Evolutionary conservation across 1,139 yeast genomes (phyloP), one percentile per base, ranked within the genome.

Genomic region (Kodamaea derodonti): DNA sequence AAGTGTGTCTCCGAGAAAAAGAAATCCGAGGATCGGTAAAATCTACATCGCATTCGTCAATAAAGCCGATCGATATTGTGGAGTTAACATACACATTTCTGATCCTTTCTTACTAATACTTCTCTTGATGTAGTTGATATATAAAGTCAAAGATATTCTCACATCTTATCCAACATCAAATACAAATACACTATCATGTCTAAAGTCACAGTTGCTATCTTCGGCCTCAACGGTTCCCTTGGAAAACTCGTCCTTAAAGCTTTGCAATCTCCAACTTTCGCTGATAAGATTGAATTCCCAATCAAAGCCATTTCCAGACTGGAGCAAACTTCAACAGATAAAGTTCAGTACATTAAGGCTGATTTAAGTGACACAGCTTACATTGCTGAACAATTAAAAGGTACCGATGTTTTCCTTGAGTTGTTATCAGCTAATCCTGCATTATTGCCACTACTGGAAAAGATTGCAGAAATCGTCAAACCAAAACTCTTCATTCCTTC

Each of bases 401-500:
- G 75, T 3, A 64, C 58, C 29, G 81, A 78, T 43, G 79, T 70
- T 14, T 54, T 80, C 17, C 52, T 80, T 44, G 74, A 75, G 41
- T 54, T 77, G 33, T 46, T 63, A 18, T 52, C 59, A n/a, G 46
- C 57, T 4, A 41, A 40, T 20, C 62, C 65, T 2, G 50, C 37
- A 3, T 33, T 54, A 15, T 32, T 55, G 17, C 45, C 54, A 3
- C 41, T 41, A 4, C 35, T 62, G 24, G 69, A 62, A 42, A 48
- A 54, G 34, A 46, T 77, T 4, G 65, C 72, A 3, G 48, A 51
- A 6, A 50, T 49, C 13, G 67, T 69, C 27, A 68, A 64, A 46
- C 78, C 79, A 30, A 71, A 74, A 51, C 47, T 78, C 24, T 78
- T 69, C 54, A 67, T 80, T 38, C 83, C 85, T 25, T 73, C 84